Percentiles rank a stretch among this genome's conserved stretches.
phyloP scores from a whole-genome alignment of 176 grass and related monocot species.

The Calamus simplicifolius region DNA sequence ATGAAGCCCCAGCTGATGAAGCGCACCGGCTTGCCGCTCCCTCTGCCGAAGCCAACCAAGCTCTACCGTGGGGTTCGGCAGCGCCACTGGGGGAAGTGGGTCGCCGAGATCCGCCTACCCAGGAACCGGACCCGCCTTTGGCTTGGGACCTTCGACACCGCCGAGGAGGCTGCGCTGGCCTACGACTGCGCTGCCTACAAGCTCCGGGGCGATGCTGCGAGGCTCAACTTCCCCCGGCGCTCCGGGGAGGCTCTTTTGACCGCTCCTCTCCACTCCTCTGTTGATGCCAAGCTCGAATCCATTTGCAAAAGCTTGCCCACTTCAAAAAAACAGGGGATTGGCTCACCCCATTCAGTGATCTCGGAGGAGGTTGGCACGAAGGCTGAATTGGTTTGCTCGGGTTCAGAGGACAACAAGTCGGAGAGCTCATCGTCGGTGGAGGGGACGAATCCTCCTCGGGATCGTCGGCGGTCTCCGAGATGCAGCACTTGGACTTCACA shows the following conservation, averaged over 20 bases:
- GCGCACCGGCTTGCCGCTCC: neutral
- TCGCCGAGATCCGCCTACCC: constrained; percentile 79
- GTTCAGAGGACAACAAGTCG: constrained; percentile 11
- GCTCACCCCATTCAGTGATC: neutral
- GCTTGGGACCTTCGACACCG: constrained; percentile 96
- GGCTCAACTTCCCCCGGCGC: constrained; percentile 67
- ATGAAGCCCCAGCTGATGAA: constrained; percentile 7
- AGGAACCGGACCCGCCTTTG: constrained; percentile 61
- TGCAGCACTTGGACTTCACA: constrained; percentile 52
- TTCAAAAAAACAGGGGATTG: neutral
- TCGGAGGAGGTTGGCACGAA: neutral
- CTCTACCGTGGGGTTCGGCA: constrained; percentile 46
- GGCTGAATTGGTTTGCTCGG: neutral
- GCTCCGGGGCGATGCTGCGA: constrained; percentile 52
- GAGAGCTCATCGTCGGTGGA: constrained; percentile 13
- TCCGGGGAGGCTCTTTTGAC: constrained; percentile 14
- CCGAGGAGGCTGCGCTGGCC: constrained; percentile 69
- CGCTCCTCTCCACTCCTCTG: constrained; percentile 10
- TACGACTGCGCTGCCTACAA: constrained; percentile 74
- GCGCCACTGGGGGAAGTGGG: constrained; percentile 95
- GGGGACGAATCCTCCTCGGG: constrained; percentile 18
- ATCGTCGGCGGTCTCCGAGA: constrained; percentile 19
- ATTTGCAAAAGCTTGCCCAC: constrained; percentile 1
- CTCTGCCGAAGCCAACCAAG: constrained; percentile 2
- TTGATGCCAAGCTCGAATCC: constrained; percentile 16